Evolutionary conservation across 2,329 filamentous ascomycete genomes (phyloP).

Genomic region (Pestalotiopsis sp.): DNA sequence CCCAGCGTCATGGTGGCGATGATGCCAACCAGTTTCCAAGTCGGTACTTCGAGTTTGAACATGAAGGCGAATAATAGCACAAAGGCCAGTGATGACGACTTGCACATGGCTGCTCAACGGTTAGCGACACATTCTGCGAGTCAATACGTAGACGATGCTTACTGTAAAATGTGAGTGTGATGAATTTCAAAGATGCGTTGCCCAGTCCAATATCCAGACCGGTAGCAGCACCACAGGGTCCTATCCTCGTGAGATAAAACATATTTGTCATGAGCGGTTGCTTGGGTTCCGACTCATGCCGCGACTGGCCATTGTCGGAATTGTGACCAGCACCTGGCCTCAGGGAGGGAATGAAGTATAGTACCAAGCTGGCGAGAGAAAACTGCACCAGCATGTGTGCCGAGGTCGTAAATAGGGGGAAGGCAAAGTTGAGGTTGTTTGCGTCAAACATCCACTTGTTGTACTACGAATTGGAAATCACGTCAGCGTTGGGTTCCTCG

Average conservation of each 20-base stretch:
- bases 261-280: slow-evolving; percentile 75
- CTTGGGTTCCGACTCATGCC: slow-evolving; percentile 54
- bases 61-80: slow-evolving; percentile 93
- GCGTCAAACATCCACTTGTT: slow-evolving; percentile 99
- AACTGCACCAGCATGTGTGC: slow-evolving; percentile 98
- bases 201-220: slow-evolving; percentile 94
- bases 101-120: slow-evolving; percentile 77
- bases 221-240: slow-evolving; percentile 88
- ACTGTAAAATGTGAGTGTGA: slow-evolving; percentile 95
- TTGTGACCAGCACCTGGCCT: slow-evolving; percentile 61
- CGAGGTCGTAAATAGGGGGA: slow-evolving; percentile 92
- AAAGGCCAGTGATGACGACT: slow-evolving; percentile 93
- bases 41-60: slow-evolving; percentile 87
- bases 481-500: slow-evolving; percentile 25
- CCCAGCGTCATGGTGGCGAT: slow-evolving; percentile 90
- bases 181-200: slow-evolving; percentile 94
- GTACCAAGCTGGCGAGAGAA: slow-evolving; percentile 70
- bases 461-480: slow-evolving; percentile 58
- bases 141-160: slow-evolving; percentile 32
- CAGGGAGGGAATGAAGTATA: slow-evolving; percentile 80
- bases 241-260: slow-evolving; percentile 91
- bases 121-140: neutral
- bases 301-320: slow-evolving; percentile 50
- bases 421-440: slow-evolving; percentile 83
- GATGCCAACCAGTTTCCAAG: slow-evolving; percentile 80